Evolutionary conservation across 2,329 filamentous ascomycete species (phyloP).

Genomic region (Monilinia aucupariae): DNA sequence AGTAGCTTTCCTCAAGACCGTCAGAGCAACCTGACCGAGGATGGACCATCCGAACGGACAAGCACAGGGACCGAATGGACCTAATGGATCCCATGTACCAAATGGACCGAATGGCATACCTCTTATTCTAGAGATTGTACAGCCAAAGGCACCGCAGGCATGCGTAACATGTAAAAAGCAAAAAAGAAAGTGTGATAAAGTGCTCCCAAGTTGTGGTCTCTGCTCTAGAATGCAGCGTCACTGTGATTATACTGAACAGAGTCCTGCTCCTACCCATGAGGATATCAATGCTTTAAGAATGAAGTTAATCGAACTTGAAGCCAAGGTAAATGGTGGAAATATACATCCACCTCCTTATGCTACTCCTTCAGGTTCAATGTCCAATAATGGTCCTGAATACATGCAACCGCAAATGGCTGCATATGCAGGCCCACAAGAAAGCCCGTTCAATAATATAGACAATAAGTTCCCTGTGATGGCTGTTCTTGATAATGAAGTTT

Average conservation of each 20-base stretch:
- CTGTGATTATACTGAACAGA: slow-evolving; percentile 41
- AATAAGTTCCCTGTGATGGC: slow-evolving; percentile 40
- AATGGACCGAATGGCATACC: neutral
- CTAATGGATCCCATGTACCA: neutral
- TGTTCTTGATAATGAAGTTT: slow-evolving; percentile 42
- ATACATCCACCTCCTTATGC: slow-evolving; percentile 27
- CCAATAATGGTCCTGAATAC: slow-evolving; percentile 19
- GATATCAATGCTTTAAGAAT: slow-evolving; percentile 39
- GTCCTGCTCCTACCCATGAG: slow-evolving; percentile 37
- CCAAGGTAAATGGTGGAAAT: slow-evolving; percentile 33
- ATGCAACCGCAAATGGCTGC: slow-evolving; percentile 21
- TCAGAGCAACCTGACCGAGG: slow-evolving; percentile 1
- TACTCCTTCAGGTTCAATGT: slow-evolving; percentile 21
- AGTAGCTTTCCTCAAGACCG: neutral
- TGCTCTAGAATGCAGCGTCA: slow-evolving; percentile 41
- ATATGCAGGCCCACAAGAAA: slow-evolving; percentile 27
- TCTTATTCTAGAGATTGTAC: neutral
- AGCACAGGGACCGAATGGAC: neutral
- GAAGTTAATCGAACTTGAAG: slow-evolving; percentile 39
- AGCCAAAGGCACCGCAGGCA: slow-evolving; percentile 38
- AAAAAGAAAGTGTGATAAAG: slow-evolving; percentile 50
- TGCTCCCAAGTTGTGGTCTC: slow-evolving; percentile 43
- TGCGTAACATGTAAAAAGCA: slow-evolving; percentile 43
- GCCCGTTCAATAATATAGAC: slow-evolving; percentile 29
- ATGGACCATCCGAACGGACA: slow-evolving; percentile 8